Base-by-base conservation (phyloP, 257 asterid genomes). In the Nicotiana tabacum region DNA sequence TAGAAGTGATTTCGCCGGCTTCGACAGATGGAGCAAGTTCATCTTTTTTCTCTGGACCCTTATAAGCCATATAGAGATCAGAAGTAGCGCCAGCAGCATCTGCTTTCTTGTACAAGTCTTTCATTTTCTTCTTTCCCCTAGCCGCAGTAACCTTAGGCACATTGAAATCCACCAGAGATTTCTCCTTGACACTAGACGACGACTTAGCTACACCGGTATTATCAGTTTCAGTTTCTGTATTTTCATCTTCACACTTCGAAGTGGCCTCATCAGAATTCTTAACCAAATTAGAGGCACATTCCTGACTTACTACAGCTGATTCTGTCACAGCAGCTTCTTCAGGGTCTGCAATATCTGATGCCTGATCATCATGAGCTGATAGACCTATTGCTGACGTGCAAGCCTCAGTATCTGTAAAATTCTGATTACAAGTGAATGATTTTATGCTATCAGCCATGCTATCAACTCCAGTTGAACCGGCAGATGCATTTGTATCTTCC, bases 21-120 rank as follows among this genome's bases (percentile, higher is more conserved):
- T 87, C 94, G 18, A 82, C 79, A 67, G 93, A 72, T 83, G 80
- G 79, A n/a, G 66, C 84, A 62, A 61, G 33, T 53, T 91, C 97
- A 69, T 90, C 93, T 87, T 88, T 93, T 80, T 96, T 97, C 80
- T 96, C 98, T 4, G 98, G 98, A 48, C 97, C 97, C 89, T 92
- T 93, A 82, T 96, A 94, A 6, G 98, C 99, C 85, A 83, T 89
- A 84, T 96, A 96, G 67, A 93, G 93, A 89, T 94, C 99, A 78
- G 98, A 87, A 87, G 90, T 90, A 37, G 97, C 88, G 77, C 93
- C 96, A 16, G 94, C 94, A 80, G 96, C 97, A 83, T 96, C 97
- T 62, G 95, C 92, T 83, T 88, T 96, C 83, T 83, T 87, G 48
- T 39, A 80, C 12, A 94, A 66, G 0, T 93, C 96, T 66, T 87